Evolutionary conservation across 2,329 filamentous ascomycete genomes (phyloP).

Genomic region (Trichoderma sp.): DNA sequence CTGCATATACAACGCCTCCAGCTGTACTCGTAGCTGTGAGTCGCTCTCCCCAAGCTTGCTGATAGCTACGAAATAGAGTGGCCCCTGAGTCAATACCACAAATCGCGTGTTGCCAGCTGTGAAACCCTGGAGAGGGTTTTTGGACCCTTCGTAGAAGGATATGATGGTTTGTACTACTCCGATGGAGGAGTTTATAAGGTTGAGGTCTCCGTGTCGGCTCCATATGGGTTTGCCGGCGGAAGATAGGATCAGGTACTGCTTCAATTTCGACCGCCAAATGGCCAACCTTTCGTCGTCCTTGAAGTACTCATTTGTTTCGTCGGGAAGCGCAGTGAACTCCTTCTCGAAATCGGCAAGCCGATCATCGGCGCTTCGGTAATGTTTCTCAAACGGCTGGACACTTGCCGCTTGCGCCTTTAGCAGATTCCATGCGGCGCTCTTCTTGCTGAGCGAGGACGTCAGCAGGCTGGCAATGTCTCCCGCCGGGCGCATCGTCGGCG

Average conservation of each 20-base stretch:
- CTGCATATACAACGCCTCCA: constrained; percentile 97
- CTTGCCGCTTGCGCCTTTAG: constrained; percentile 63
- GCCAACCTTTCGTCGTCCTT: constrained; percentile 62
- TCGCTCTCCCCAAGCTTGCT: constrained; percentile 93
- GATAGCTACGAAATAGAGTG: constrained; percentile 90
- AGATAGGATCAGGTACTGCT: constrained; percentile 96
- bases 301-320: constrained; percentile 46
- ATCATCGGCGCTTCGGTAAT: constrained; percentile 48
- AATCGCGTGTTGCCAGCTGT: constrained; percentile 85
- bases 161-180: constrained; percentile 97
- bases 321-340: constrained; percentile 77
- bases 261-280: constrained; percentile 88
- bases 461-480: constrained; percentile 83
- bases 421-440: constrained; percentile 68
- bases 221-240: constrained; percentile 97
- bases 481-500: constrained; percentile 61
- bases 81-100: constrained; percentile 80
- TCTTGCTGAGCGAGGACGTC: constrained; percentile 66
- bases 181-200: constrained; percentile 88
- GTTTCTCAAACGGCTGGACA: constrained; percentile 61
- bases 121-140: constrained; percentile 79
- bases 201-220: constrained; percentile 88
- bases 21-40: constrained; percentile 78
- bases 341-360: constrained; percentile 66
- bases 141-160: constrained; percentile 85